phyloP scores from a whole-genome alignment of 2,329 filamentous ascomycete species.

The Aureobasidium sp. region DNA sequence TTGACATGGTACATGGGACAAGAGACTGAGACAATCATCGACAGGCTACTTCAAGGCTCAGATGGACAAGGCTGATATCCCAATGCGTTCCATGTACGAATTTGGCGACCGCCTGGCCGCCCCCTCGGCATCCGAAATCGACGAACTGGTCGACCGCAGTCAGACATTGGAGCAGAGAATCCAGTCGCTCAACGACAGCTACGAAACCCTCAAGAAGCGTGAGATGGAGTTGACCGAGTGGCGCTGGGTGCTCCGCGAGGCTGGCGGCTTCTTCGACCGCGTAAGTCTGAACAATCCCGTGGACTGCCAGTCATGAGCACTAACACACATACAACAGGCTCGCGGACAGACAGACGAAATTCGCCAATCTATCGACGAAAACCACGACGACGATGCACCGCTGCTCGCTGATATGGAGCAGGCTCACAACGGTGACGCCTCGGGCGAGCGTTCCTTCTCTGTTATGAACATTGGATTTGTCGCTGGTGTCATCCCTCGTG shows the following conservation, averaged over 20 bases:
- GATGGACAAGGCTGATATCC: slow-evolving; percentile 87
- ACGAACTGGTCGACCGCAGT: slow-evolving; percentile 86
- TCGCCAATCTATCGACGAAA: slow-evolving; percentile 76
- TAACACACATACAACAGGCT: slow-evolving; percentile 39
- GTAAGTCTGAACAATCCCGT: slow-evolving; percentile 21
- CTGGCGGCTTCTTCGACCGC: slow-evolving; percentile 93
- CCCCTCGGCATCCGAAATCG: slow-evolving; percentile 88
- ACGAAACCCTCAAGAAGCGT: slow-evolving; percentile 95
- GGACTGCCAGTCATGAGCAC: background rate
- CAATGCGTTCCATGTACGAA: slow-evolving; percentile 82
- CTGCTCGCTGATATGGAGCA: slow-evolving; percentile 90
- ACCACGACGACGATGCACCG: slow-evolving; percentile 90
- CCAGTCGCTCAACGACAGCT: slow-evolving; percentile 89
- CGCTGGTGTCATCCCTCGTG: slow-evolving; percentile 86
- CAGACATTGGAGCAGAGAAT: slow-evolving; percentile 89
- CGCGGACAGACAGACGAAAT: slow-evolving; percentile 97
- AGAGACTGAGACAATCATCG: slow-evolving; percentile 1
- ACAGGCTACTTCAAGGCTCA: slow-evolving; percentile 88
- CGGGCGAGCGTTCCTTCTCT: slow-evolving; percentile 78
- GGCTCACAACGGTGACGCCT: slow-evolving; percentile 56
- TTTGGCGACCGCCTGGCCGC: slow-evolving; percentile 75
- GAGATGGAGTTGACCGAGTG: slow-evolving; percentile 96
- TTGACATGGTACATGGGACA: background rate
- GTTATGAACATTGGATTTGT: slow-evolving; percentile 99
- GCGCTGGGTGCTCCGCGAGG: slow-evolving; percentile 95